Base-by-base conservation (phyloP, 108 stramenopile species). In the Schizochytrium sp. region DNA sequence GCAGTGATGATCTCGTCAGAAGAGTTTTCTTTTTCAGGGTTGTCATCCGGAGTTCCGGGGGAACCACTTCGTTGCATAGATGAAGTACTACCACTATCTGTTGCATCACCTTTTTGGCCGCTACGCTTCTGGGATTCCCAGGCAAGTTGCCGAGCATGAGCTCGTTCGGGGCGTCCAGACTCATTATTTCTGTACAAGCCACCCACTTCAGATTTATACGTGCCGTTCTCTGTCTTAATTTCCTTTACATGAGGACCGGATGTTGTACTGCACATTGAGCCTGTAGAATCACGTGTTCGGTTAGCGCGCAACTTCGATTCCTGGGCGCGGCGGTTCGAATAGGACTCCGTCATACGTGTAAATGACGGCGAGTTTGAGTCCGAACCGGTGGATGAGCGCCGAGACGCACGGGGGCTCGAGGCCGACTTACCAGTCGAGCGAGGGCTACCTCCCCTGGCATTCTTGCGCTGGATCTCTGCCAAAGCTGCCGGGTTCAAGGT, bases 21-120 rank as follows among this genome's bases (percentile, higher is more conserved):
- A 46, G 76, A 55, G 76, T 83, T 83, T 28, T 83, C 76, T 53
- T 83, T 83, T 28, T 83, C 76, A 42, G 64, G 64, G 28, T 69
- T 69, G 64, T 69, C 64, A 0, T 69, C 64, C 19, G 64, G 64
- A 7, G 64, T 69, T 8, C 3, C 73, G 13, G 73, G 73, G 49
- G 46, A 47, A 12, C 46, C 28, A 40, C 47, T 55, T 5, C 76
- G 28, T 28, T 28, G 76, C 10, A 8, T 10, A 55, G 19, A 55
- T 72, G 19, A 13, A 41, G 15, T 44, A 1, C 42, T 41, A 10
- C 28, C 15, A 47, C 55, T 83, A 38, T 13, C 76, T 13, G 3
- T 83, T 10, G 47, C 5, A n/a, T 49, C 76, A 28, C 38, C 76
- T 42, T 17, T 38, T 13, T n/a, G 28, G 76, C n/a, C n/a, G 28